Base-by-base conservation (phyloP, 2,329 filamentous ascomycete genomes). In the Aureobasidium sp. region DNA sequence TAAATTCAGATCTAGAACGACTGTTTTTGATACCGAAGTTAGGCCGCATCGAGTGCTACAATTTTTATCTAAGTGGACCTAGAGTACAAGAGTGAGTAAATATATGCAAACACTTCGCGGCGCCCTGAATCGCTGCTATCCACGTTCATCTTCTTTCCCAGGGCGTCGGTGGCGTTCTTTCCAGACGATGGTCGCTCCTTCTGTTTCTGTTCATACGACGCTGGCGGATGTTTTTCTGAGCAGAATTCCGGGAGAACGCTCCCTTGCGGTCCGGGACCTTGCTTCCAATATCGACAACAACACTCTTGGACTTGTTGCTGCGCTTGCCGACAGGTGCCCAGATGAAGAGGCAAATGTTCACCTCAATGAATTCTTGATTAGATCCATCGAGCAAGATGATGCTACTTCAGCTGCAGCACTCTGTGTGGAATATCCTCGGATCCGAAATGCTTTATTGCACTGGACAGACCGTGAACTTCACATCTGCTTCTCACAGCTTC, bases 311-410 rank as follows among this genome's bases (percentile, higher is more conserved):
- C 55, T 62, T 50, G 55, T 62, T 16, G 61, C 61, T 44, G 53
- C 61, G 10, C 41, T 62, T 13, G 14, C 37, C 21, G 21, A 59
- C 11, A 8, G 16, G 14, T 59, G 53, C 13, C 64, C 63, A 8
- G 63, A 65, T 45, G 49, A 62, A 10, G 62, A 61, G 30, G 54
- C 53, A 2, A 50, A 48, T 32, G 10, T 54, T 13, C 39, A 54
- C 21, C 51, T 66, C 3, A 57, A 32, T 47, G 32, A 10, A 34
- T 67, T 44, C 42, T 62, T 57, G 60, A 62, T 34, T 61, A 64
- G 29, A 50, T 67, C 36, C 16, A 60, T 67, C 21, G 62, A 64
- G 14, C 41, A 34, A 30, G 65, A 64, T 21, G 62, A 68, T 54
- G 47, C 61, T 16, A 50, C 62, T 37, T 47, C 54, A 7, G 65